phyloP scores from a whole-genome alignment of 176 grass and related monocot genomes.

The Tuctoria greenei region DNA sequence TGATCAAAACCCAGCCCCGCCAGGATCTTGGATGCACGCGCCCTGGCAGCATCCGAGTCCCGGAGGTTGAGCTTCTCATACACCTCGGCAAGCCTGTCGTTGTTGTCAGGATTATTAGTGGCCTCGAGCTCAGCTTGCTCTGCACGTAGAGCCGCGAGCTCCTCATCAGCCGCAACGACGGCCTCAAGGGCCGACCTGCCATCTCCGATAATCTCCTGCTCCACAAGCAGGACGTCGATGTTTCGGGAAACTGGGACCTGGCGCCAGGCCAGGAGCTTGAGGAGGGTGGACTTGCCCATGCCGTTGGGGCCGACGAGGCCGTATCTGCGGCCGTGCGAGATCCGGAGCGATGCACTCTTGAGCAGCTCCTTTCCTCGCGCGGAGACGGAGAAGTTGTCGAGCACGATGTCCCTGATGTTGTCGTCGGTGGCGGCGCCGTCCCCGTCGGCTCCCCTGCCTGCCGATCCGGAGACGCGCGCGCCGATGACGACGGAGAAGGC shows the following conservation, averaged over 20 bases:
- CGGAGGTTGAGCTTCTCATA: slow-evolving; percentile 83
- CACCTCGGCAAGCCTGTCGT: slow-evolving; percentile 61
- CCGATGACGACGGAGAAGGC: slow-evolving; percentile 91
- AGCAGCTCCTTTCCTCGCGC: slow-evolving; percentile 90
- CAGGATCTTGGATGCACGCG: slow-evolving; percentile 73
- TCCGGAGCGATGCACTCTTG: slow-evolving; percentile 76
- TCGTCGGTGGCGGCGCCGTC: slow-evolving; percentile 50
- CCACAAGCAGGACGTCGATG: slow-evolving; percentile 88
- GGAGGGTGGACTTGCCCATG: slow-evolving; percentile 86
- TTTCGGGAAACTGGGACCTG: slow-evolving; percentile 80
- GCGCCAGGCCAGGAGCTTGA: slow-evolving; percentile 87
- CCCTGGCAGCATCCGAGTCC: slow-evolving; percentile 70
- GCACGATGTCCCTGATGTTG: slow-evolving; percentile 73
- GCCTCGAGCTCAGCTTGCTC: slow-evolving; percentile 72
- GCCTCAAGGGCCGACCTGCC: slow-evolving; percentile 66
- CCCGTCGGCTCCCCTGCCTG: slow-evolving; percentile 24
- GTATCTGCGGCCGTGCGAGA: slow-evolving; percentile 81
- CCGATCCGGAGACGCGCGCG: slow-evolving; percentile 43
- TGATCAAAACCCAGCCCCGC: slow-evolving; percentile 83
- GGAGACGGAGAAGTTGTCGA: slow-evolving; percentile 85
- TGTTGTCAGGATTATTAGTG: slow-evolving; percentile 48
- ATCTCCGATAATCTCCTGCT: slow-evolving; percentile 89
- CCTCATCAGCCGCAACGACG: slow-evolving; percentile 79
- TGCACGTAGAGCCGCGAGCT: slow-evolving; percentile 71
- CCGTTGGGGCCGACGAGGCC: slow-evolving; percentile 92